Evolutionary conservation across 257 asterid genomes (phyloP).

Genomic region (Petrea volubilis): DNA sequence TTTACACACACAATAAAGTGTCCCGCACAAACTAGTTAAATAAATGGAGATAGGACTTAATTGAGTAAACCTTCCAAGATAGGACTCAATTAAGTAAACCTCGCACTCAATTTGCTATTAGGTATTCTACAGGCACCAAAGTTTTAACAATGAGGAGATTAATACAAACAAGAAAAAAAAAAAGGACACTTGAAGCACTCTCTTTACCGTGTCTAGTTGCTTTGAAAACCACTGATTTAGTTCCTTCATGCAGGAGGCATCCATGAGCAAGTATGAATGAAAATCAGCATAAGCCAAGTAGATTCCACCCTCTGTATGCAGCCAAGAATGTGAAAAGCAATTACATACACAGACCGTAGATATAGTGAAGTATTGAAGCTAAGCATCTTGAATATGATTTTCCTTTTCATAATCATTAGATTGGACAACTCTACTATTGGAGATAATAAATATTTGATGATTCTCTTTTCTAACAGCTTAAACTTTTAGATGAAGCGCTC

Average conservation of each 20-base stretch:
- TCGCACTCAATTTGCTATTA: not conserved
- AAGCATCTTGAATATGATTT: conserved; percentile 21
- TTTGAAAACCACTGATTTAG: conserved; percentile 85
- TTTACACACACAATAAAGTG: too few species aligned
- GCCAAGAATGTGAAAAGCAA: conserved; percentile 14
- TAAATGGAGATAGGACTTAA: not conserved
- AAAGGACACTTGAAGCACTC: not conserved
- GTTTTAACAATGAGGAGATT: not conserved
- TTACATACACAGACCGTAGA: conserved; percentile 11
- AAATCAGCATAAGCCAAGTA: conserved; percentile 91
- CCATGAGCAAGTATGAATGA: conserved; percentile 74
- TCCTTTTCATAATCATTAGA: not conserved
- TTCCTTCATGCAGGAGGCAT: conserved; percentile 86
- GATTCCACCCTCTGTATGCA: conserved; percentile 79
- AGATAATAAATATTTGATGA: too few species aligned
- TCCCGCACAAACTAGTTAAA: too few species aligned
- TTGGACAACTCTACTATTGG: too few species aligned
- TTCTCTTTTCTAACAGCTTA: too few species aligned
- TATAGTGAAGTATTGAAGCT: conserved; percentile 7
- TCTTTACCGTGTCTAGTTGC: conserved; percentile 84
- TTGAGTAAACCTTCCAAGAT: not conserved
- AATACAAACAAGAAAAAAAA: not conserved
- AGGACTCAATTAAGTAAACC: not conserved
- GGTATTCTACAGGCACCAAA: conserved; percentile 5
- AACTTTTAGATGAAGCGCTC: too few species aligned